Percentiles rank a stretch among this genome's conserved stretches.
Conservation (phyloP, 306 rosid species). For the Castanea sativa region DNA sequence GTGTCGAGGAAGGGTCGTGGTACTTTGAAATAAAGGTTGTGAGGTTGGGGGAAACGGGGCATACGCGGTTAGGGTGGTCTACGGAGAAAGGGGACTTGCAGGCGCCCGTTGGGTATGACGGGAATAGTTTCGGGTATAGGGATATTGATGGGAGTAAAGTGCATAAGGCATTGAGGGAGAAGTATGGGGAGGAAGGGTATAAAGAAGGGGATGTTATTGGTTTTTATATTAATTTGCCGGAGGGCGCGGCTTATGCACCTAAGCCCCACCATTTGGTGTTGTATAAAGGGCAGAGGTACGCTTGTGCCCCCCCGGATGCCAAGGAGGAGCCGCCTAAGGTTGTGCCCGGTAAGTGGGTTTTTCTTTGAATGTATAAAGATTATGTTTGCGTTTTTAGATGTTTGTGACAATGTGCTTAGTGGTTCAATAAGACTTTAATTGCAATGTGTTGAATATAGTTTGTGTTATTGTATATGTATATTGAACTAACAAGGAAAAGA, state of each 20-base stretch:
- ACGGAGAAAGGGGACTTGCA: constrained; percentile 94
- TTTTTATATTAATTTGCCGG: constrained; percentile 77
- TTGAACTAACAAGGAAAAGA: neutral
- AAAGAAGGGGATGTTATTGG: constrained; percentile 94
- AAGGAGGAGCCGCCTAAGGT: constrained; percentile 77
- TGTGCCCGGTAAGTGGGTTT: constrained; percentile 66
- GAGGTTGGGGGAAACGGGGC: constrained; percentile 74
- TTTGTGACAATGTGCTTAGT: neutral
- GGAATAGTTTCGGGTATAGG: constrained; percentile 80
- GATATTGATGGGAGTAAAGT: constrained; percentile 96
- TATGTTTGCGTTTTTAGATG: neutral
- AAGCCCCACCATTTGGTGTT: constrained; percentile 63
- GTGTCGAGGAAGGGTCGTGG: constrained; percentile 91
- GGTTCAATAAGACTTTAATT: neutral
- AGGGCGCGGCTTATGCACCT: constrained; percentile 71
- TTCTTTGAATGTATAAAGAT: neutral
- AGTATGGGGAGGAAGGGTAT: constrained; percentile 89
- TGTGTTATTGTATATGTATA: neutral
- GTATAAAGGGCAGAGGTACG: constrained; percentile 89
- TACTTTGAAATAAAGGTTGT: constrained; percentile 79
- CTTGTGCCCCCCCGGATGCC: constrained; percentile 51
- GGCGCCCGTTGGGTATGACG: constrained; percentile 95
- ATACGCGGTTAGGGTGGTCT: constrained; percentile 89
- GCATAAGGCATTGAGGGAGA: constrained; percentile 89
- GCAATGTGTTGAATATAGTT: neutral